These are phyloP conservation scores for Cyclotella cryptica DNA, from an alignment of 108 stramenopile species.

Conservation along the genomic window DNA sequence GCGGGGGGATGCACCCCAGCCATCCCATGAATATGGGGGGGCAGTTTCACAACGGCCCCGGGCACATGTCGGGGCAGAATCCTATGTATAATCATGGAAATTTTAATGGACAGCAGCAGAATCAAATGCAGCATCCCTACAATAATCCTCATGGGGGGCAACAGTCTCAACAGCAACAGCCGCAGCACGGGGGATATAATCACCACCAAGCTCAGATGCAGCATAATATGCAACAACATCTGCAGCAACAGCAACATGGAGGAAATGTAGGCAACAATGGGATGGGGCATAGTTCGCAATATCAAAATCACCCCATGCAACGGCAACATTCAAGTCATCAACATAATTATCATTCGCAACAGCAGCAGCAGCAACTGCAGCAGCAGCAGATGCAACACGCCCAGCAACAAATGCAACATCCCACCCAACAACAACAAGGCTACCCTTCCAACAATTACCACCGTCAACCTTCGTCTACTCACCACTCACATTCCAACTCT, in stretches of 20 bases:
- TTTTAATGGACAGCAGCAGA: constrained; percentile 35
- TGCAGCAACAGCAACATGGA: constrained; percentile 46
- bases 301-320: constrained; percentile 3
- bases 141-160: constrained; percentile 9
- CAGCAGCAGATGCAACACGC: constrained; percentile 38
- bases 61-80: constrained; percentile 15
- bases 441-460: not conserved
- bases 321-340: constrained; percentile 22
- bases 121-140: constrained; percentile 36
- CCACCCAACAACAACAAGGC: constrained; percentile 22
- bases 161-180: constrained; percentile 35
- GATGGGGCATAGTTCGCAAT: constrained; percentile 30
- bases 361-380: constrained; percentile 31
- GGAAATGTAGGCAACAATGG: constrained; percentile 19
- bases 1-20: constrained; percentile 35
- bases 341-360: constrained; percentile 25
- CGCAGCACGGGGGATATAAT: constrained; percentile 36
- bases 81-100: constrained; percentile 29
- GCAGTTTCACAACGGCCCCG: constrained; percentile 19
- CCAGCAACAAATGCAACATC: constrained; percentile 36
- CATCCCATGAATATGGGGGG: constrained; percentile 36
- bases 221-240: constrained; percentile 32
- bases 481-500: constrained; percentile 19
- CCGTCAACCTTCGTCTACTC: not conserved
- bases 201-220: constrained; percentile 16